phyloP scores from a whole-genome alignment of 768 basidiomycete genomes.

The Chalciporus piperatus region DNA sequence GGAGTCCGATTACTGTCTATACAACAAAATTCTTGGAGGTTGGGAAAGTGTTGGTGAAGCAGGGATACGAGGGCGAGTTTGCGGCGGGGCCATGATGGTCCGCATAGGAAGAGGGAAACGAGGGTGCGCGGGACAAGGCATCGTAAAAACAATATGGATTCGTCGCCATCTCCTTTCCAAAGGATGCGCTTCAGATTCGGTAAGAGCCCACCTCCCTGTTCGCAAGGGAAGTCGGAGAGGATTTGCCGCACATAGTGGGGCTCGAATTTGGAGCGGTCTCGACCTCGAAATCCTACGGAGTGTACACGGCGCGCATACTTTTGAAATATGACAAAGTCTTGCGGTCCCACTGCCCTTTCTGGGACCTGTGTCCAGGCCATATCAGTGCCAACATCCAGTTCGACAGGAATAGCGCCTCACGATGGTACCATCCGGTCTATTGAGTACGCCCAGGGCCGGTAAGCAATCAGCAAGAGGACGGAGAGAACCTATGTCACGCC shows the following conservation, averaged over 20 bases:
- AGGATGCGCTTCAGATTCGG: constrained; percentile 1
- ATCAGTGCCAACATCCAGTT: background rate
- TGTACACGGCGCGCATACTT: constrained; percentile 6
- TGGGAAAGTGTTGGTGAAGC: background rate
- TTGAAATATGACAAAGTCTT: constrained; percentile 2
- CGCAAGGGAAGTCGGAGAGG: constrained; percentile 2
- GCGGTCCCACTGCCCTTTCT: background rate
- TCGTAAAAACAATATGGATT: constrained; percentile 2
- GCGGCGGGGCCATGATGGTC: background rate
- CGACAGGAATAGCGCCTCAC: no score
- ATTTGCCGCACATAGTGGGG: no score
- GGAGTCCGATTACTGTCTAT: background rate
- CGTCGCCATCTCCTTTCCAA: constrained; percentile 1
- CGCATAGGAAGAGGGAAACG: background rate
- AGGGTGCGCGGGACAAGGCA: constrained; percentile 4
- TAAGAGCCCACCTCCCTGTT: background rate
- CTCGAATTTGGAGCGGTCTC: no score
- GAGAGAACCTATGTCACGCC: no score
- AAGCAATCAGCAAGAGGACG: no score
- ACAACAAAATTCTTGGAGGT: constrained; percentile 2
- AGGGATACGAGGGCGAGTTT: constrained; percentile 4
- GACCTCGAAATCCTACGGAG: background rate
- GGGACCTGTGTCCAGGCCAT: background rate
- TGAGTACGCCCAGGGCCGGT: no score
- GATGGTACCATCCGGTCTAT: no score